Evolutionary conservation across 73 alveolate genomes (phyloP), one percentile per base, ranked within the genome.

Genomic region (Paramecium sonneborni): DNA sequence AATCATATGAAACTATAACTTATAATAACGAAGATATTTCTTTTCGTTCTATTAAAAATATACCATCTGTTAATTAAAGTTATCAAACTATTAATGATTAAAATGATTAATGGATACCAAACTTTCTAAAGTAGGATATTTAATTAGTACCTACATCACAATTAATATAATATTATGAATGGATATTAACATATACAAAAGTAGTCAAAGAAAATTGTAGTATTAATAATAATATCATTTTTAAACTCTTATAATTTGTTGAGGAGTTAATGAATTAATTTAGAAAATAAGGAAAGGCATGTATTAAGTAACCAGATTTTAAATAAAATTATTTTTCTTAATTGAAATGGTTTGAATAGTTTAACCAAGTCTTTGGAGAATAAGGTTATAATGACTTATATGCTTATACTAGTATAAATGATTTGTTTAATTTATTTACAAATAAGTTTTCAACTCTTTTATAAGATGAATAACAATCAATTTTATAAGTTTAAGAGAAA

Each of bases 281-380:
- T 43, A 38, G 74, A 23, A 79, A 79, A 44, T 44, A 79, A 46
- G 90, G 90, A 46, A 79, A 46, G 10, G 74, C 90, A 43, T 79
- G 90, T 12, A 79, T 79, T 11, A 28, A 30, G 44, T 10, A 28
- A 14, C 74, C 70, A 30, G 90, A 43, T 14, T 23, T 18, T 43
- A 46, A 79, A 23, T 38, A 41, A 41, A 24, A 38, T 5, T 62
- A 57, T 21, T 30, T 79, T 79, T 20, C 44, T 14, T n/a, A 79
- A 44, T 39, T 79, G 35, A 79, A 79, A 43, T 79, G 90, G 90
- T 79, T 79, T 79, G 55, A 79, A 30, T 21, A 41, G 23, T 79
- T 30, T 44, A 21, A 39, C 8, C 8, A 43, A 44, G 30, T 39
- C 20, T 79, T 43, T 46, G 90, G 90, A 3, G 90, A 79, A 30